Conservation (phyloP, 176 grass and related monocot species). For the Zoysia japonica region DNA sequence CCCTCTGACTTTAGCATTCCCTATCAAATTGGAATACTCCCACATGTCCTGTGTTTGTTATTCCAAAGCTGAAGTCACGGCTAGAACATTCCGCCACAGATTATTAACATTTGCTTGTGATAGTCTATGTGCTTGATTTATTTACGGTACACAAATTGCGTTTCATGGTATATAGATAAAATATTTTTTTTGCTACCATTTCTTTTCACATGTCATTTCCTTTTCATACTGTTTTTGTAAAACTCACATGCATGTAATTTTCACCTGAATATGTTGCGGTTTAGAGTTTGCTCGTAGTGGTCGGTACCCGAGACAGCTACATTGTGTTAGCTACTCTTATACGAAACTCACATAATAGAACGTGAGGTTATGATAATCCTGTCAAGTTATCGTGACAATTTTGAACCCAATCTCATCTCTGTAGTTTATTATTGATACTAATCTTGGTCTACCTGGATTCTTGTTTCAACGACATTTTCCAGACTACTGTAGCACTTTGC, state of each 20-base stretch:
- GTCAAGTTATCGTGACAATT: neutral
- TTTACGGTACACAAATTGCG: no score
- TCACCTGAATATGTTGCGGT: neutral
- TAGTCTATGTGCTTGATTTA: no score
- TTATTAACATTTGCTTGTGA: no score
- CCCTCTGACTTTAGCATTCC: neutral
- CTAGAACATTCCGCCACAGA: slow-evolving; percentile 9
- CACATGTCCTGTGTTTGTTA: neutral
- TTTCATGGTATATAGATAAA: no score
- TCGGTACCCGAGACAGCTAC: neutral
- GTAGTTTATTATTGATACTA: slow-evolving; percentile 12
- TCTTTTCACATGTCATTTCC: neutral
- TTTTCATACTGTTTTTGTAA: neutral
- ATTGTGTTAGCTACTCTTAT: neutral
- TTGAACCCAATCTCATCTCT: neutral
- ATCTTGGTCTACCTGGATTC: neutral
- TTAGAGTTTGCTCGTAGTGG: neutral
- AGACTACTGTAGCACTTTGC: neutral
- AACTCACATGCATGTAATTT: neutral
- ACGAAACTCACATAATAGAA: neutral
- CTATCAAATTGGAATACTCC: slow-evolving; percentile 18
- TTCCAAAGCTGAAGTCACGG: slow-evolving; percentile 3
- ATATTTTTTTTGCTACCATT: no score
- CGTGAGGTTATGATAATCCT: neutral
- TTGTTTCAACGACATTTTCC: neutral